Evolutionary conservation across 176 grass and related monocot genomes (phyloP), one percentile per base, ranked within the genome.

Genomic region (Aegilops bicornis): DNA sequence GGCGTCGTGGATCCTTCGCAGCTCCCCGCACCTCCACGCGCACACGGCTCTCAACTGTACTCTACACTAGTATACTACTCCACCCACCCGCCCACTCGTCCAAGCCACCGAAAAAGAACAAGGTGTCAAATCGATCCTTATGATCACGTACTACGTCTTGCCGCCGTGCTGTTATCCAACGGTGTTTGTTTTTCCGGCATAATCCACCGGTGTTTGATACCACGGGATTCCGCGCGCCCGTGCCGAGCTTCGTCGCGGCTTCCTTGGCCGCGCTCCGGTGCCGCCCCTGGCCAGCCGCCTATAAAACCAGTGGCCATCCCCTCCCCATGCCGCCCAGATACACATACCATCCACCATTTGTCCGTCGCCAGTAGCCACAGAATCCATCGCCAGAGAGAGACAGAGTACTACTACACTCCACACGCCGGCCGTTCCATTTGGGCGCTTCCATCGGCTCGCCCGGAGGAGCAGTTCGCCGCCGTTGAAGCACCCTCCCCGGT

Each of bases 181-280:
- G 48, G 17, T 47, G 10, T 25, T 64, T 16, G 4, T 56, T 54
- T 40, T 16, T 2, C 6, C 52, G 2, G 15, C 16, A 20, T 22
- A 20, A 35, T 19, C 13, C 81, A 10, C 20, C 14, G 47, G 33
- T 15, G 47, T 48, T 48, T 16, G 58, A 10, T 17, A 22, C 13
- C n/a, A 11, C 83, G 6, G 7, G 11, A 15, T 23, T 19, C 5
- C 0, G 47, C n/a, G n/a, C n/a, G n/a, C 47, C 13, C 45, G 13
- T 5, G 10, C 39, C 9, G 9, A 20, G 40, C 75, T 85, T 89
- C 82, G 60, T 32, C 45, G 77, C 45, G 77, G 67, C 82, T 89
- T 85, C 88, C 69, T 89, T 25, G 32, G 9, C 48, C 56, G 25
- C 25, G 25, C 25, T 27, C 25, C 25, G 25, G 25, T 27, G 25